Evolutionary conservation across 2,329 filamentous ascomycete species (phyloP).

Genomic region (Bipolaris cookei): DNA sequence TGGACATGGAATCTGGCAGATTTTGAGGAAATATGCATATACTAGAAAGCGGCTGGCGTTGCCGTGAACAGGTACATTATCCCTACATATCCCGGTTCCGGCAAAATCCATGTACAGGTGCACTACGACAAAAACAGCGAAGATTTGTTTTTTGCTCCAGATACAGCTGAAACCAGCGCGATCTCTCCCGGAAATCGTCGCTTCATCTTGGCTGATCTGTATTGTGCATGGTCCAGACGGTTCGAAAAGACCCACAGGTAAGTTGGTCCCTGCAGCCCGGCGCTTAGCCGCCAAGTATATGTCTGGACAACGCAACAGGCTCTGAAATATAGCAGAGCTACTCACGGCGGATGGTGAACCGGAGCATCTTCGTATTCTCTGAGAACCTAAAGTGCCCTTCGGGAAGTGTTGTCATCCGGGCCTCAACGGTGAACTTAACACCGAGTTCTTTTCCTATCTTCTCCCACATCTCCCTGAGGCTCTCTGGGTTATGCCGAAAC

Average conservation of each 20-base stretch:
- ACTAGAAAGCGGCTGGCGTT: slow-evolving; percentile 32
- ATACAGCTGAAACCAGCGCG: slow-evolving; percentile 1
- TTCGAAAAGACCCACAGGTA: not conserved
- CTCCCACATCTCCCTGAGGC: slow-evolving; percentile 49
- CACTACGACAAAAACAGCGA: slow-evolving; percentile 35
- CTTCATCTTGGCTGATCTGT: slow-evolving; percentile 1
- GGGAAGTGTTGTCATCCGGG: slow-evolving; percentile 18
- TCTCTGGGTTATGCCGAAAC: slow-evolving; percentile 45
- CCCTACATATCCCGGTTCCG: slow-evolving; percentile 26
- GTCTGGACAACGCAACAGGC: not conserved
- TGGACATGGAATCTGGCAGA: slow-evolving; percentile 25
- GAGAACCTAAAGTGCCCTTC: slow-evolving; percentile 16
- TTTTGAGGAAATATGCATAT: slow-evolving; percentile 37
- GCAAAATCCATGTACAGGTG: slow-evolving; percentile 33
- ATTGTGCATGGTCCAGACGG: slow-evolving; percentile 1
- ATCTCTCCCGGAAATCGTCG: not conserved
- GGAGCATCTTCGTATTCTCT: slow-evolving; percentile 26
- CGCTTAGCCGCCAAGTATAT: not conserved
- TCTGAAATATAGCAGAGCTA: slow-evolving; percentile 11
- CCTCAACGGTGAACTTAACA: slow-evolving; percentile 30
- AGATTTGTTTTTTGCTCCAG: slow-evolving; percentile 20
- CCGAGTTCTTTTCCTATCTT: slow-evolving; percentile 45
- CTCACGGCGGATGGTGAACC: slow-evolving; percentile 31
- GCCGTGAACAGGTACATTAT: slow-evolving; percentile 26
- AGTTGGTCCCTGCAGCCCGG: not conserved